Evolutionary conservation across 2,329 filamentous ascomycete species (phyloP).

Genomic region (Penicillium sp.): DNA sequence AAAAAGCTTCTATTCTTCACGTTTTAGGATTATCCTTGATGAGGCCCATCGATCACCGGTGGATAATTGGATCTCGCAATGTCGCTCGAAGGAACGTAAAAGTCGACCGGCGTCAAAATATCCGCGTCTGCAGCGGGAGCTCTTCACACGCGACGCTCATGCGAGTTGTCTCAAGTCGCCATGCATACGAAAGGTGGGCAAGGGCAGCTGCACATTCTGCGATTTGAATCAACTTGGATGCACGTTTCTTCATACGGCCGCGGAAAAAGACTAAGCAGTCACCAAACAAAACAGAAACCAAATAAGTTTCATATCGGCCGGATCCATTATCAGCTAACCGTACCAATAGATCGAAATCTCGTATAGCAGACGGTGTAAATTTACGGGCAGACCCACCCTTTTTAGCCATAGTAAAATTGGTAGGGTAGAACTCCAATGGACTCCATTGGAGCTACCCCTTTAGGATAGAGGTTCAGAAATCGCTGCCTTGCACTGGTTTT

Average conservation of each 20-base stretch:
- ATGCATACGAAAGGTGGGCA: slow-evolving; percentile 3
- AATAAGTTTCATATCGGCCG: too few species aligned
- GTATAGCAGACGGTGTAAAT: too few species aligned
- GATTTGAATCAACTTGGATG: slow-evolving; percentile 3
- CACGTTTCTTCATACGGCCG: slow-evolving; percentile 3
- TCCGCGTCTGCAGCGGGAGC: neutral
- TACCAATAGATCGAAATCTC: too few species aligned
- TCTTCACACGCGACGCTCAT: slow-evolving; percentile 1
- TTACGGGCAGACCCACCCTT: too few species aligned
- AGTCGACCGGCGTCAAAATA: neutral
- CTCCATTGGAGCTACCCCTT: too few species aligned
- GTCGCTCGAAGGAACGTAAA: neutral
- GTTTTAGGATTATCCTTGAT: too few species aligned
- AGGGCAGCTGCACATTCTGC: slow-evolving; percentile 4
- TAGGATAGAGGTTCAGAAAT: too few species aligned
- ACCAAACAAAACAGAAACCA: neutral
- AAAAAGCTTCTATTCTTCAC: neutral
- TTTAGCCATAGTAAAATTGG: too few species aligned
- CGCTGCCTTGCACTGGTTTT: too few species aligned
- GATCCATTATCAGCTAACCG: too few species aligned
- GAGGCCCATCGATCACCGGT: too few species aligned
- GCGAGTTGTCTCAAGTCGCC: slow-evolving; percentile 8
- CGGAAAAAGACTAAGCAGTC: neutral
- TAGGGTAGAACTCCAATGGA: too few species aligned
- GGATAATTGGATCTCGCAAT: neutral